Conservation (phyloP, 305 asterid genomes). For the Fraxinus platypoda region DNA sequence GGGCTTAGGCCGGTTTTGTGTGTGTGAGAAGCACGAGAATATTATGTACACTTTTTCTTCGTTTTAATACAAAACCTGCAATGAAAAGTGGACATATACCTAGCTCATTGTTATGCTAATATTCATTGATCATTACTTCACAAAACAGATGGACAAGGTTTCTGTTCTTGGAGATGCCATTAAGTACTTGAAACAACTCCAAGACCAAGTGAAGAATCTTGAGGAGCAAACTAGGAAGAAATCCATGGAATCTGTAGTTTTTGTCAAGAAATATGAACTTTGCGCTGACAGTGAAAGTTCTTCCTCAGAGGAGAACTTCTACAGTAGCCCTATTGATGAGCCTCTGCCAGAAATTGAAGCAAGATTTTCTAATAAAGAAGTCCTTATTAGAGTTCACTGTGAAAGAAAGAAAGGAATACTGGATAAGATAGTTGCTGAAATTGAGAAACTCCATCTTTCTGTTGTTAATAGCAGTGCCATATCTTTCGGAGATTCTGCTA, state of each 20-base stretch:
- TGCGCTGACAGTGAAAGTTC: slow-evolving; percentile 29
- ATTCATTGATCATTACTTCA: neutral
- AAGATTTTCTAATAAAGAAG: slow-evolving; percentile 37
- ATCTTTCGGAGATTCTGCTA: slow-evolving; percentile 51
- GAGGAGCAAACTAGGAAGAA: slow-evolving; percentile 46
- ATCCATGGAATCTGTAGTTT: slow-evolving; percentile 36
- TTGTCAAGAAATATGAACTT: slow-evolving; percentile 37
- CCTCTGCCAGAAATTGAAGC: slow-evolving; percentile 62
- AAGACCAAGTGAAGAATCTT: slow-evolving; percentile 44
- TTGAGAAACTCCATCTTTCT: slow-evolving; percentile 52
- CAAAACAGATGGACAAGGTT: slow-evolving; percentile 57
- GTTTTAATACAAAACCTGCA: neutral
- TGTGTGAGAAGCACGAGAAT: neutral
- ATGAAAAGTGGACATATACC: neutral
- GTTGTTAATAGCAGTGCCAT: slow-evolving; percentile 44
- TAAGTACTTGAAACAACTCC: slow-evolving; percentile 58
- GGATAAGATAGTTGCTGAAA: slow-evolving; percentile 38
- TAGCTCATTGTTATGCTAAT: neutral
- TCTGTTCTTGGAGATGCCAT: slow-evolving; percentile 64
- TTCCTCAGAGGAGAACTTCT: slow-evolving; percentile 30
- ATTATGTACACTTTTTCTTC: neutral
- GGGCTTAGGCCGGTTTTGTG: neutral
- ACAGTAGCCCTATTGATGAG: slow-evolving; percentile 20
- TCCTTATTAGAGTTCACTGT: slow-evolving; percentile 53
- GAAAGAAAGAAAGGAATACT: slow-evolving; percentile 53